Base-by-base conservation (phyloP, 306 rosid genomes). In the Prosopis cineraria region DNA sequence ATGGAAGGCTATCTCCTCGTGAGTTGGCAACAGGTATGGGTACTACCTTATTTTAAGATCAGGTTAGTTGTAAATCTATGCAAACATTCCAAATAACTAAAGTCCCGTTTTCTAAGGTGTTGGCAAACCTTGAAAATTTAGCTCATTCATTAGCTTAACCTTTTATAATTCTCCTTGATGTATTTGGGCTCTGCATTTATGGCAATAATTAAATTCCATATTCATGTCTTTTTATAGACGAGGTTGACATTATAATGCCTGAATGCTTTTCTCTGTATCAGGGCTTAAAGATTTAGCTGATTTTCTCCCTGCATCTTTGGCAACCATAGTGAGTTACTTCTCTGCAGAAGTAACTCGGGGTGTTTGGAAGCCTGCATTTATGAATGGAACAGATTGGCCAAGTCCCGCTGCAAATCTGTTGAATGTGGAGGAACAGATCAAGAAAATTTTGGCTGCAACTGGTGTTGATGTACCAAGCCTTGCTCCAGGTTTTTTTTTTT, bases 301-400 rank as follows among this genome's bases (percentile, higher is more conserved):
- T 88, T 93, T 91, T 88, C 97, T 93, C 80, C 99, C 99, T 68
- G 99, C 98, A 80, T 85, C 96, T 74, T 84, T 95, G 87, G 99
- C 99, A 44, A 92, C 96, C 79, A 95, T 93, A 59, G 93, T 91
- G 80, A 90, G 98, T 87, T 95, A 95, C 88, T 95, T 95, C 81
- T 95, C 97, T 65, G 91, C 99, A 30, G 99, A 95, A 88, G 99
- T 95, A 78, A 90, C 96, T 72, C 85, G 99, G 12, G 96, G 97
- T 47, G 88, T 95, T 74, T 95, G 98, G 99, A 95, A 93, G 82
- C 94, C 93, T 52, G 98, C 73, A 76, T 91, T 86, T 79, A 95
- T 95, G 99, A 95, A 95, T 70, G 99, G 99, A 87, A 88, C 99
- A 3, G 99, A 95, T 81, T 95, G 99, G 99, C 99, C 99, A 16